These are phyloP conservation scores for Diaporthe aspalathi DNA, from an alignment of 2,329 filamentous ascomycete species.

Conservation along the genomic window DNA sequence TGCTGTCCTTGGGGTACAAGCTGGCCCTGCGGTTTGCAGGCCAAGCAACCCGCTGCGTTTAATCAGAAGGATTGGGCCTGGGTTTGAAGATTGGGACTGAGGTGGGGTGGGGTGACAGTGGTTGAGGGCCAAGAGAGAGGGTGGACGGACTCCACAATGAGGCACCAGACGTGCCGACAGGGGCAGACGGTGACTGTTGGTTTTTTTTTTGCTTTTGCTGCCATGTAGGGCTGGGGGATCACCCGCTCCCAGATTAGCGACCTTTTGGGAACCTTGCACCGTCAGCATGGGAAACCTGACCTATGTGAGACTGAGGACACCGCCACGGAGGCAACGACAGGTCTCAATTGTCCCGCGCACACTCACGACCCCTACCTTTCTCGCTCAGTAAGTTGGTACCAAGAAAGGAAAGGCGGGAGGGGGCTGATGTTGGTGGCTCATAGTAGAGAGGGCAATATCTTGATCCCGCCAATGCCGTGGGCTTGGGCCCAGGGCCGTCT, in stretches of 20 bases:
- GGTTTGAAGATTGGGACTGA: conserved; percentile 22
- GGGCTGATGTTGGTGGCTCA: too few relatives aligned
- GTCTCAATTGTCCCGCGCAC: not conserved
- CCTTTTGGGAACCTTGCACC: conserved; percentile 24
- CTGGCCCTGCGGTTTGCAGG: not conserved
- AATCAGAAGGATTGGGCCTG: conserved; percentile 33
- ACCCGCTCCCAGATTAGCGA: conserved; percentile 33
- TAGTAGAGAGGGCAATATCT: not conserved
- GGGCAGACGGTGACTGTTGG: conserved; percentile 26
- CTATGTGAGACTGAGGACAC: conserved; percentile 12
- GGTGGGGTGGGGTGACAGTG: conserved; percentile 19
- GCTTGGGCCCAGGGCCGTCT: not conserved
- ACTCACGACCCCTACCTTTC: not conserved
- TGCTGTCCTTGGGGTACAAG: not conserved
- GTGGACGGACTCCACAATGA: conserved; percentile 24
- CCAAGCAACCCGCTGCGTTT: conserved; percentile 28
- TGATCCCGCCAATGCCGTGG: not conserved
- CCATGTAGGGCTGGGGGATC: conserved; percentile 32
- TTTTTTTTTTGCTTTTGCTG: conserved; percentile 25
- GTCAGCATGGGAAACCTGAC: conserved; percentile 13
- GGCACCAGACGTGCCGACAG: conserved; percentile 26
- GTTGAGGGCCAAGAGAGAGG: conserved; percentile 16
- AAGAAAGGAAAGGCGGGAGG: too few relatives aligned
- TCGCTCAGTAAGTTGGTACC: too few relatives aligned
- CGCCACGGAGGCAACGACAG: conserved; percentile 15